Base-by-base conservation (phyloP, 306 rosid genomes). In the Acacia crassicarpa region DNA sequence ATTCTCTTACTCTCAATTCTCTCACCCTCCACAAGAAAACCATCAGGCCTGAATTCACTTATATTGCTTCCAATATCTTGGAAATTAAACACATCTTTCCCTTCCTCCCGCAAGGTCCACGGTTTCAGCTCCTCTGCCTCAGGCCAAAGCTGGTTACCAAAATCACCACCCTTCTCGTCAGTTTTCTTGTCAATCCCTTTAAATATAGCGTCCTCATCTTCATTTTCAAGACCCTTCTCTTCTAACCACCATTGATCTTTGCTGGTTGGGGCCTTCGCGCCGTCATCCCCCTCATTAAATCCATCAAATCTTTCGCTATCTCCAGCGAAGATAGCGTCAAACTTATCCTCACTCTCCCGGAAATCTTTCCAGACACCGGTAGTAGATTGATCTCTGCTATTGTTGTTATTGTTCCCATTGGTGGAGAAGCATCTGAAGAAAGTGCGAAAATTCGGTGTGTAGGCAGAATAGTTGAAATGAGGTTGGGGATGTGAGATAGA, bases 41-140 rank as follows among this genome's bases (percentile, higher is more conserved):
- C 3, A 23, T 45, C 79, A 56, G 13, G 81, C 62, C 41, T 25
- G 5, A 84, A 58, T 17, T 58, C 91, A 54, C 77, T 78, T 69
- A 43, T 71, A 43, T 27, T 62, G 5, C 13, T 65, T 40, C 44
- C 82, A 71, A 30, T 87, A 35, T 70, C 97, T 30, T 81, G 75
- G 15, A 83, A 48, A n/a, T 80, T 51, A 61, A 94, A 94, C 74
- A 92, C 63, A 35, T 83, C 92, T 16, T 76, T 84, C 16, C 78
- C 89, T 48, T 91, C 91, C 72, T 87, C 92, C 33, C 22, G 90
- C 83, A 93, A 78, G 83, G 81, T 89, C 97, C 99, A 93, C 10
- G 90, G 86, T 76, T 84, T 77, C 58, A 56, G 30, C 3, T 81
- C 87, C 72, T 45, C 78, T 13, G 40, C 88, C 32, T 78, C 83